Conservation (phyloP, 2,329 filamentous ascomycete genomes). For the Colletotrichum costaricense region DNA sequence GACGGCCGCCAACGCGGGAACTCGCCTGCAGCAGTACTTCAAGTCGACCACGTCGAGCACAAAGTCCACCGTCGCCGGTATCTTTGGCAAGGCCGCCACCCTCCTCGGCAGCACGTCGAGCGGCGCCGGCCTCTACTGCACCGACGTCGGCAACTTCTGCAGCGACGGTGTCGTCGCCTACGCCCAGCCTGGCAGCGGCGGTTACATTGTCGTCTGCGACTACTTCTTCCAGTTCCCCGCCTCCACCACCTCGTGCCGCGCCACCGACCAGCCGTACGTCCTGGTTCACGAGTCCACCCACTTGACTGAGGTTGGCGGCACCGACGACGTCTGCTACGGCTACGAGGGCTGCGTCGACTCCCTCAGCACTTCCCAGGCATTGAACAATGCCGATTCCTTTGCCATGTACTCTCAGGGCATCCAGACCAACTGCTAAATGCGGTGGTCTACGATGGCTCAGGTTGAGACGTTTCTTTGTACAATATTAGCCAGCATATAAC, state of each 20-base stretch:
- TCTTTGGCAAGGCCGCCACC: slow-evolving; percentile 56
- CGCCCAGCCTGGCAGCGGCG: slow-evolving; percentile 44
- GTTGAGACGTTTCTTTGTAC: no score
- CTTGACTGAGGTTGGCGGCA: slow-evolving; percentile 66
- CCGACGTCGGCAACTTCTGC: slow-evolving; percentile 60
- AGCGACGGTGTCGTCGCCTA: no score
- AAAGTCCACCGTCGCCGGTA: slow-evolving; percentile 57
- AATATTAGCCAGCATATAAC: no score
- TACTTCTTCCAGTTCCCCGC: slow-evolving; percentile 67
- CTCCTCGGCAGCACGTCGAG: slow-evolving; percentile 56
- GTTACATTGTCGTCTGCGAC: slow-evolving; percentile 71
- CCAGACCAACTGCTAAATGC: slow-evolving; percentile 7
- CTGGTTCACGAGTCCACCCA: slow-evolving; percentile 75
- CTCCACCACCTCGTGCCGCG: slow-evolving; percentile 64
- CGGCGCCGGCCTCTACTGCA: slow-evolving; percentile 63
- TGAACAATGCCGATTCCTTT: slow-evolving; percentile 37
- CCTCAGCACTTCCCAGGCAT: slow-evolving; percentile 15
- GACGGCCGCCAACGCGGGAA: not conserved
- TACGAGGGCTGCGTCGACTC: no score
- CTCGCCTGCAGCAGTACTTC: slow-evolving; percentile 61
- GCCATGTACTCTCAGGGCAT: slow-evolving; percentile 34
- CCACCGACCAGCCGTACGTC: slow-evolving; percentile 65
- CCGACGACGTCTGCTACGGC: slow-evolving; percentile 42
- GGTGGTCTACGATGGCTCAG: no score
- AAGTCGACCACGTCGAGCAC: slow-evolving; percentile 56